Evolutionary conservation across 495 filamentous ascomycete genomes (phyloP), one percentile per base, ranked within the genome.

Genomic region (Xylaria longipes): DNA sequence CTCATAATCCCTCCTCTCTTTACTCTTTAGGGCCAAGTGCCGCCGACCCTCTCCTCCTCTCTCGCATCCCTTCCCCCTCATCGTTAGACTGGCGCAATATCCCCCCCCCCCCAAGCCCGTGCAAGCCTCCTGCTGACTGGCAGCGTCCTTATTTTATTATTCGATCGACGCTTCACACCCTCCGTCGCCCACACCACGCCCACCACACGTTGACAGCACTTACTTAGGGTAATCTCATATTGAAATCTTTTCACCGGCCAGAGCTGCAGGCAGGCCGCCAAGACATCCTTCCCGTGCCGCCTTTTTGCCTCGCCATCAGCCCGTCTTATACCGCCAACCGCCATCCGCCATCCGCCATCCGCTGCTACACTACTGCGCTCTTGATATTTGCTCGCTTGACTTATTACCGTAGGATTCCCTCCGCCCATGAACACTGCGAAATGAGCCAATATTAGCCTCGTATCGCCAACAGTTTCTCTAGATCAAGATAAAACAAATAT

Each of bases 211-310:
- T 7, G 39, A 57, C 27, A 52, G 37, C 17, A 1, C 2, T 22
- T 3, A 27, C 33, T 27, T 63, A n/a, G 58, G 20, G 43, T 64
- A 65, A 65, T 71, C 50, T 71, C 69, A 37, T 31, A 71, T 65
- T 60, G 52, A 56, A 60, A 71, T 66, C 6, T 43, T 65, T 46
- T 71, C 39, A 48, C 61, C 69, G 35, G 62, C 39, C 54, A 58
- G 45, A 60, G 48, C 48, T 70, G 68, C 68, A 62, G 68, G 45
- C 58, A 63, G 68, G 43, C 35, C 68, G 68, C 46, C 57, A 61
- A 64, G 68, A n/a, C 37, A 70, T 61, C 68, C 68, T 70, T 70
- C 68, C 68, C 68, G 68, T 56, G 68, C 58, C 60, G 68, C 68
- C 68, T 70, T 63, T 43, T 63, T 70, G 60, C 68, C 68, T 70